Evolutionary conservation across 2,329 filamentous ascomycete genomes (phyloP).

Genomic region (Harringtonia aguacate): DNA sequence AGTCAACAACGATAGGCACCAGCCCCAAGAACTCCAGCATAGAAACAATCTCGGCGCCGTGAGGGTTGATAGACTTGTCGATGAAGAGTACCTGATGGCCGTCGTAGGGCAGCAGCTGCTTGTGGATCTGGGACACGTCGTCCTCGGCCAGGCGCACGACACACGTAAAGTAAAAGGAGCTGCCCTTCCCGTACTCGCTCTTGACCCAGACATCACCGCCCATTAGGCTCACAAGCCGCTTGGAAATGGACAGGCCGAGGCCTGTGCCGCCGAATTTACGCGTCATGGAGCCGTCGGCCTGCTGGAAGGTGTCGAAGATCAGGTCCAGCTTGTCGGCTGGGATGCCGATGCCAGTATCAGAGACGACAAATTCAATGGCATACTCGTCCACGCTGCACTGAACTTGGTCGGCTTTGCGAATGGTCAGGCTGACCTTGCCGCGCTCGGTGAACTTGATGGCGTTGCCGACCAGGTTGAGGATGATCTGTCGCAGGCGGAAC

Average conservation of each 20-base stretch:
- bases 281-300: conserved; percentile 94
- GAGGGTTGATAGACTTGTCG: conserved; percentile 75
- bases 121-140: conserved; percentile 66
- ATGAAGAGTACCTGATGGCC: conserved; percentile 91
- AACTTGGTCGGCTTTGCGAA: conserved; percentile 57
- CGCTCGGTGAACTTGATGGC: conserved; percentile 98
- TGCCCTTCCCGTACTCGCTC: conserved; percentile 82
- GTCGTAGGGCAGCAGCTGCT: conserved; percentile 81
- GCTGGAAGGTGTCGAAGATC: conserved; percentile 98
- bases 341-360: conserved; percentile 94
- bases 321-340: conserved; percentile 89
- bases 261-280: conserved; percentile 93
- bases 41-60: conserved; percentile 61
- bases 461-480: conserved; percentile 93
- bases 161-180: conserved; percentile 94
- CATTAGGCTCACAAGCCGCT: conserved; percentile 91
- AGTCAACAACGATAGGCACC: conserved; percentile 72
- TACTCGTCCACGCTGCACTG: conserved; percentile 49
- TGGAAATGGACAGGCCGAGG: conserved; percentile 87
- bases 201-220: conserved; percentile 94
- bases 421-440: conserved; percentile 91
- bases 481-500: conserved; percentile 92
- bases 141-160: conserved; percentile 75
- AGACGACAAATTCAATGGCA: conserved; percentile 89
- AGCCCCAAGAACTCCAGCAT: conserved; percentile 75